Evolutionary conservation across 192 early-diverging fungal species (phyloP).

Genomic region (Entomortierella parvispora): DNA sequence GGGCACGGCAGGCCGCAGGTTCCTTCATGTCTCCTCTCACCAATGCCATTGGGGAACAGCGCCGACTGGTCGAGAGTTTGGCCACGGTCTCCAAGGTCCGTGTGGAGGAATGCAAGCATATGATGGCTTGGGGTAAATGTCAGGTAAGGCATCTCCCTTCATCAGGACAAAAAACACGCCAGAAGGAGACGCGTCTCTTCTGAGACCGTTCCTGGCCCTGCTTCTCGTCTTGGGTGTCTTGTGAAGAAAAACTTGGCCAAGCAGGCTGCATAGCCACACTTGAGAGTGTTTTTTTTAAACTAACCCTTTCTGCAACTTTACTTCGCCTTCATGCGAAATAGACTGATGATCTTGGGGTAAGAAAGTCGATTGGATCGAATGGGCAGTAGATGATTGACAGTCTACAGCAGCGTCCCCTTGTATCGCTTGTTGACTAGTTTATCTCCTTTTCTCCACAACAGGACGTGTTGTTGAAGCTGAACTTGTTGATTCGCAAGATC

Average conservation of each 20-base stretch:
- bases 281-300: conserved; percentile 1
- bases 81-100: conserved; percentile 37
- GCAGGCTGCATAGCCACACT: too few species aligned
- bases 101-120: conserved; percentile 53
- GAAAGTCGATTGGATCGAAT: too few species aligned
- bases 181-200: background rate
- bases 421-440: background rate
- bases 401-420: background rate
- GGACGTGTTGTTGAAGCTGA: conserved; percentile 47
- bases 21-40: conserved; percentile 39
- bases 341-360: conserved; percentile 51
- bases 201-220: background rate
- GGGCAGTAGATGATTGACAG: background rate
- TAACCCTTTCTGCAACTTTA: background rate
- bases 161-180: too few species aligned
- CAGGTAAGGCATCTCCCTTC: conserved; percentile 16
- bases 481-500: conserved; percentile 48
- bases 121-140: conserved; percentile 52
- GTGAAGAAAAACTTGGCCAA: background rate
- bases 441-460: background rate
- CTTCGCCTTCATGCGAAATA: background rate
- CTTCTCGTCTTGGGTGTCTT: background rate
- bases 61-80: conserved; percentile 37
- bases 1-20: conserved; percentile 33
- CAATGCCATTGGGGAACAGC: conserved; percentile 47